Conservation (phyloP, 768 basidiomycete genomes). For the Pholiota conissans region DNA sequence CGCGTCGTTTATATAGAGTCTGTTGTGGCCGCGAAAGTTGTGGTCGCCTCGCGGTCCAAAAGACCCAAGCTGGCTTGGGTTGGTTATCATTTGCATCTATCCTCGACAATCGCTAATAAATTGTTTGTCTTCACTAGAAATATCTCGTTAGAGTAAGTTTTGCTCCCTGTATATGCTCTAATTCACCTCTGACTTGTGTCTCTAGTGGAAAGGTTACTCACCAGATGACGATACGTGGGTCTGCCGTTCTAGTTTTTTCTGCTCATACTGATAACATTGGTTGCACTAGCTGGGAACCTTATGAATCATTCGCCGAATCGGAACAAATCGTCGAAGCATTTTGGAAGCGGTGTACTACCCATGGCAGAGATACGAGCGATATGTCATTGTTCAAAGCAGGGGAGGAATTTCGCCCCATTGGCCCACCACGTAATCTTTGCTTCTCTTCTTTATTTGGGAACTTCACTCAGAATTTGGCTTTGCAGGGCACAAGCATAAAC, state of each 20-base stretch:
- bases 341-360: slow-evolving; percentile 47
- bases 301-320: slow-evolving; percentile 56
- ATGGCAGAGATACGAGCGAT: slow-evolving; percentile 50
- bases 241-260: background rate
- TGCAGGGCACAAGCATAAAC: slow-evolving; percentile 20
- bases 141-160: slow-evolving; percentile 57
- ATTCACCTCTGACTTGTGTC: background rate
- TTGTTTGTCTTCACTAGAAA: slow-evolving; percentile 38
- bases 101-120: slow-evolving; percentile 5
- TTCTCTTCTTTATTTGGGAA: background rate
- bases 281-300: slow-evolving; percentile 65
- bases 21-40: slow-evolving; percentile 52
- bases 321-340: slow-evolving; percentile 55
- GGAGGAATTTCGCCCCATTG: slow-evolving; percentile 54
- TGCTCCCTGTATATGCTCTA: background rate
- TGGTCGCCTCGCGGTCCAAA: slow-evolving; percentile 30
- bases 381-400: slow-evolving; percentile 49
- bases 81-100: slow-evolving; percentile 15
- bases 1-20: slow-evolving; percentile 39
- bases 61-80: slow-evolving; percentile 55
- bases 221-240: slow-evolving; percentile 59
- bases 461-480: background rate
- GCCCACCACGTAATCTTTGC: slow-evolving; percentile 55
- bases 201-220: slow-evolving; percentile 63
- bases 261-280: background rate